These are phyloP conservation scores for Lactarius pseudohatsudake DNA, from an alignment of 768 basidiomycete genomes.

Conservation along the genomic window DNA sequence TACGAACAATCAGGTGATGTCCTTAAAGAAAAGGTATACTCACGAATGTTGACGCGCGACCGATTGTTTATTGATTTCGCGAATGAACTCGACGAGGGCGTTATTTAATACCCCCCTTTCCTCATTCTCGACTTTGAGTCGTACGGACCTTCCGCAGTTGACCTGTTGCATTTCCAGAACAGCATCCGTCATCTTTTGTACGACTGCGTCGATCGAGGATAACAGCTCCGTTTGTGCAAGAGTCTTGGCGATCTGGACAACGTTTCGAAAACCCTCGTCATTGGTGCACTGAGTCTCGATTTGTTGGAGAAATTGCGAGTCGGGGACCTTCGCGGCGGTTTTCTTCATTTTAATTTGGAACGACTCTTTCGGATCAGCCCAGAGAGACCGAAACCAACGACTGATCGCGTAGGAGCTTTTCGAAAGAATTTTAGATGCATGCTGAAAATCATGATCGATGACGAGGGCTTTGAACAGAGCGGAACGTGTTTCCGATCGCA, in stretches of 20 bases:
- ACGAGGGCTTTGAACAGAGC: conserved; percentile 5
- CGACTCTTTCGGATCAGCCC: background rate
- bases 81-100: conserved; percentile 4
- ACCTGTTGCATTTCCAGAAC: conserved; percentile 21
- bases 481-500: background rate
- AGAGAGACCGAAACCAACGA: background rate
- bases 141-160: background rate
- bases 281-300: background rate
- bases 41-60: background rate
- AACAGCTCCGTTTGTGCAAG: conserved; percentile 16
- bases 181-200: background rate
- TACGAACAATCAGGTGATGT: background rate
- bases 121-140: background rate
- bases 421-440: background rate
- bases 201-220: background rate
- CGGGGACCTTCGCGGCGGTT: background rate
- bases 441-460: background rate
- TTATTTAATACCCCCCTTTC: background rate
- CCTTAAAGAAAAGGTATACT: background rate
- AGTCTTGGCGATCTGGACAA: background rate
- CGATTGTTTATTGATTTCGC: background rate
- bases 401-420: background rate
- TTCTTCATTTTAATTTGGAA: conserved; percentile 13
- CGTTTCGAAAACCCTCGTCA: background rate
- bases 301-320: conserved; percentile 17